These are phyloP conservation scores for Fusarium nygamai DNA, from an alignment of 2,329 filamentous ascomycete genomes.

Conservation along the genomic window DNA sequence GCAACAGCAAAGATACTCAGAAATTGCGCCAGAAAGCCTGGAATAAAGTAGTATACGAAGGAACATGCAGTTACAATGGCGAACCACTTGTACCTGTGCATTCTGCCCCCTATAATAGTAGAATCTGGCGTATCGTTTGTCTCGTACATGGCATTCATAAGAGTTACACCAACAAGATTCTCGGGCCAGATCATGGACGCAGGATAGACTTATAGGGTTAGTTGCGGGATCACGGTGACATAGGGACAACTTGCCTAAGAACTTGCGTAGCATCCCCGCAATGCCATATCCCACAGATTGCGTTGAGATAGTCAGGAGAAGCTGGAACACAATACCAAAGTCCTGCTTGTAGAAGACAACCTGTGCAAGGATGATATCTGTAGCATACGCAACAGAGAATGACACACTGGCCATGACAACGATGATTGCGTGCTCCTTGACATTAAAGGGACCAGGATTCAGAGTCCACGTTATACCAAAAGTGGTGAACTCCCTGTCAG, in stretches of 20 bases:
- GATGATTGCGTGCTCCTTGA: slow-evolving; percentile 76
- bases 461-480: slow-evolving; percentile 66
- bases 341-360: slow-evolving; percentile 76
- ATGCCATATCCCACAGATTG: slow-evolving; percentile 77
- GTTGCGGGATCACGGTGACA: background rate
- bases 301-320: slow-evolving; percentile 73
- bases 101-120: slow-evolving; percentile 68
- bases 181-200: slow-evolving; percentile 81
- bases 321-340: slow-evolving; percentile 73
- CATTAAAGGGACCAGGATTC: slow-evolving; percentile 76
- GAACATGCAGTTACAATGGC: slow-evolving; percentile 64
- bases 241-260: slow-evolving; percentile 59
- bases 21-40: slow-evolving; percentile 74
- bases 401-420: slow-evolving; percentile 77
- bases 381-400: slow-evolving; percentile 76
- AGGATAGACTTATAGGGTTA: slow-evolving; percentile 61
- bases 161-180: slow-evolving; percentile 71
- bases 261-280: slow-evolving; percentile 73
- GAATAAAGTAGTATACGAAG: slow-evolving; percentile 75
- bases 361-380: slow-evolving; percentile 78
- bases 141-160: slow-evolving; percentile 81
- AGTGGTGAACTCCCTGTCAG: slow-evolving; percentile 58
- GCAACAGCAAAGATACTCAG: slow-evolving; percentile 76
- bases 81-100: slow-evolving; percentile 75
- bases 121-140: slow-evolving; percentile 59